These are phyloP conservation scores for Kernera saxatilis DNA, from an alignment of 345 rosid genomes.

Conservation along the genomic window DNA sequence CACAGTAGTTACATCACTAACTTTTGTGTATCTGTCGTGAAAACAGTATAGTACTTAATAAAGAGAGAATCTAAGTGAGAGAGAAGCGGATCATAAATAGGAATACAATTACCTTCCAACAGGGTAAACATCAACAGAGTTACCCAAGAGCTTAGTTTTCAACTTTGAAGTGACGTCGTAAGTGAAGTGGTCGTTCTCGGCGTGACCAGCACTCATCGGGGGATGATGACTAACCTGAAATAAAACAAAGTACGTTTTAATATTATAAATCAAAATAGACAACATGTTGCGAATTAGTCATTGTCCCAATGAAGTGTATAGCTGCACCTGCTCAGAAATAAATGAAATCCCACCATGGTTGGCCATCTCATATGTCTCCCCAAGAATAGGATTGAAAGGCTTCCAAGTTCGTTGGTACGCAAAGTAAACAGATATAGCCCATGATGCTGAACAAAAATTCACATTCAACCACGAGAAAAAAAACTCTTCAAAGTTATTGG, in stretches of 20 bases:
- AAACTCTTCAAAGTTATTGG: not conserved
- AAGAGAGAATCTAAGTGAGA: not conserved
- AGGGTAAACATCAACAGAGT: slow-evolving; percentile 66
- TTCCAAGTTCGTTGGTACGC: slow-evolving; percentile 90
- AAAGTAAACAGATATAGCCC: slow-evolving; percentile 84
- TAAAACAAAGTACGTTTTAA: not conserved
- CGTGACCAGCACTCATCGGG: slow-evolving; percentile 93
- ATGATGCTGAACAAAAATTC: slow-evolving; percentile 50
- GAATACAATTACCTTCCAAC: slow-evolving; percentile 52
- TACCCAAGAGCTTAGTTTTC: slow-evolving; percentile 79
- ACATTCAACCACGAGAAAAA: not conserved
- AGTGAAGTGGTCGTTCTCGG: slow-evolving; percentile 79
- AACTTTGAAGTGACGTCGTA: slow-evolving; percentile 81
- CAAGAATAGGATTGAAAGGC: slow-evolving; percentile 97
- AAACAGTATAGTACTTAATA: not conserved
- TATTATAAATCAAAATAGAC: not conserved
- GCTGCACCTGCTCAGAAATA: slow-evolving; percentile 76
- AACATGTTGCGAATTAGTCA: not conserved
- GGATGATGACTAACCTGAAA: slow-evolving; percentile 94
- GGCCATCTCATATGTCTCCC: slow-evolving; percentile 82
- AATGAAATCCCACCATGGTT: slow-evolving; percentile 77
- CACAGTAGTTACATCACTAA: not conserved
- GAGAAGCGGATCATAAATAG: not conserved
- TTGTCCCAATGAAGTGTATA: not conserved
- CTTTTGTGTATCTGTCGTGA: not conserved